These are phyloP conservation scores for Phalaenopsis aphrodite DNA, from an alignment of 106 monocot genomes.

Conservation along the genomic window DNA sequence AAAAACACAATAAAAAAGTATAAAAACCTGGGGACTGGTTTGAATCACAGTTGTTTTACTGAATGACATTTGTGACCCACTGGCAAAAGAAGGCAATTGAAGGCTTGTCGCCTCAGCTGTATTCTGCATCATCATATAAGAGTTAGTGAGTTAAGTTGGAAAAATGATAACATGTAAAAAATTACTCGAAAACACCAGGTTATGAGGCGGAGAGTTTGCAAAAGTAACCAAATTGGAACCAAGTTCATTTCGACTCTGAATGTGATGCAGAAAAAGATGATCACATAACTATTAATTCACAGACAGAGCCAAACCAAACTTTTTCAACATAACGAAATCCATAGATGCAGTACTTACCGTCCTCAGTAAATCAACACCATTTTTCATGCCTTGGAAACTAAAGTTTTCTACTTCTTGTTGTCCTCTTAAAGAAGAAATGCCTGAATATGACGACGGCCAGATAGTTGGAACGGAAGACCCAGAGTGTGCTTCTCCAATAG, in stretches of 20 bases:
- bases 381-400: conserved; percentile 24
- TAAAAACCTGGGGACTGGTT: background rate
- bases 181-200: conserved; percentile 14
- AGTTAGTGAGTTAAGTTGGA: background rate
- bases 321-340: conserved; percentile 12
- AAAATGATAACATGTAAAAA: background rate
- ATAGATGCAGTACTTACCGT: conserved; percentile 11
- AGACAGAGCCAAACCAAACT: background rate
- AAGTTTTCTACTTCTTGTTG: conserved; percentile 18
- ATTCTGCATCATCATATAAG: conserved; percentile 1
- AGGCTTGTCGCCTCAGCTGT: conserved; percentile 4
- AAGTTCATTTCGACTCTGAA: conserved; percentile 31
- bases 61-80: background rate
- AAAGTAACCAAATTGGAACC: conserved; percentile 15
- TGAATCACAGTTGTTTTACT: conserved; percentile 5
- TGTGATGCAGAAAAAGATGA: background rate
- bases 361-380: conserved; percentile 13
- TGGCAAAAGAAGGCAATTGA: conserved; percentile 14
- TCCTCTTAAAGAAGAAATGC: conserved; percentile 13
- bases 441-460: conserved; percentile 29
- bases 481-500: conserved; percentile 23
- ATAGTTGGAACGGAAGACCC: conserved; percentile 21
- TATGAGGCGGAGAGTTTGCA: conserved; percentile 10
- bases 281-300: background rate
- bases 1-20: background rate